These are phyloP conservation scores for Coemansia guatemalensis DNA, from an alignment of 192 early-diverging fungal genomes.

Conservation along the genomic window DNA sequence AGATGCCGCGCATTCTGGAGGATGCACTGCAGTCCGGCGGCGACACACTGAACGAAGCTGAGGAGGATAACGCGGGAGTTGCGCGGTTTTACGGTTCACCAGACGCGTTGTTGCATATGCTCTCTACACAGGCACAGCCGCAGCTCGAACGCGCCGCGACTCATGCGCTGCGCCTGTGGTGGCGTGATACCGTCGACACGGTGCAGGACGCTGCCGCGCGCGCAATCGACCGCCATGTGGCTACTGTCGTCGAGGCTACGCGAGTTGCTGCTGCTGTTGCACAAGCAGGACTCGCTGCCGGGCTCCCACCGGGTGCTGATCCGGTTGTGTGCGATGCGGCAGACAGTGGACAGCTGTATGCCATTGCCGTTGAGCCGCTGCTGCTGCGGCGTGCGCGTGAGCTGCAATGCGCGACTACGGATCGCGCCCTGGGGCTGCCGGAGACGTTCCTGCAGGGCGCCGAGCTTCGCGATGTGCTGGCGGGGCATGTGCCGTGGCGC, in stretches of 20 bases:
- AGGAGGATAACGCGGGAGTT: conserved; percentile 24
- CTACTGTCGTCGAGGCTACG: conserved; percentile 24
- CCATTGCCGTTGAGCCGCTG: conserved; percentile 28
- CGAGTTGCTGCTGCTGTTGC: conserved; percentile 10
- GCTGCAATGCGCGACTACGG: conserved; percentile 16
- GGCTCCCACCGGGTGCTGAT: conserved; percentile 9
- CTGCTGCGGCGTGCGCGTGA: conserved; percentile 17
- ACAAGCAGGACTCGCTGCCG: neutral
- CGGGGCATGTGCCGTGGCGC: conserved; percentile 40
- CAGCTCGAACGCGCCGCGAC: conserved; percentile 24
- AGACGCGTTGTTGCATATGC: conserved; percentile 13
- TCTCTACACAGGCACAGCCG: conserved; percentile 40
- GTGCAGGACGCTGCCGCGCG: neutral
- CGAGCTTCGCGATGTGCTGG: conserved; percentile 8
- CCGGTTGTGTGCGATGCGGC: conserved; percentile 8
- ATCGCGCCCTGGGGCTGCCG: conserved; percentile 14
- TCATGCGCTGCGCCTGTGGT: conserved; percentile 33
- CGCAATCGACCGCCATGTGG: conserved; percentile 13
- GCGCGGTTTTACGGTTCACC: conserved; percentile 10
- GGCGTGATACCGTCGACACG: conserved; percentile 7
- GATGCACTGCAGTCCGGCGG: conserved; percentile 2
- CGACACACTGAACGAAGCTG: conserved; percentile 26
- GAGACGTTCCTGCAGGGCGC: conserved; percentile 17
- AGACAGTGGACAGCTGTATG: conserved; percentile 10
- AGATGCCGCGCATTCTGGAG: conserved; percentile 35